Evolutionary conservation across 2,329 filamentous ascomycete species (phyloP).

Genomic region (Rhexocercosporidium sp.): DNA sequence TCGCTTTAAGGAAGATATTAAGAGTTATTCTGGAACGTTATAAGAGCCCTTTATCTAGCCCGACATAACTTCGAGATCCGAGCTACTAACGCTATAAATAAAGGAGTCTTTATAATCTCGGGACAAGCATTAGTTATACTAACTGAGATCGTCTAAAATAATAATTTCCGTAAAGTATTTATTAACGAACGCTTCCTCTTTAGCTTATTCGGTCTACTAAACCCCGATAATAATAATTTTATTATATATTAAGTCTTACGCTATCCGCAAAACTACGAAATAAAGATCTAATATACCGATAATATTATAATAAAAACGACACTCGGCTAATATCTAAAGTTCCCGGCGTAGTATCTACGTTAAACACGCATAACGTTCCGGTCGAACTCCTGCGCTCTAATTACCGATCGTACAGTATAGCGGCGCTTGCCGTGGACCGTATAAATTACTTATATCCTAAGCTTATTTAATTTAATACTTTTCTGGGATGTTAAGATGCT

Average conservation of each 20-base stretch:
- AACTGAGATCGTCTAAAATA: background rate
- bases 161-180: background rate
- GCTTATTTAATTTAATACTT: background rate
- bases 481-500: background rate
- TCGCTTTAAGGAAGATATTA: constrained; percentile 1
- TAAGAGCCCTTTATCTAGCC: background rate
- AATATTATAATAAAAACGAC: background rate
- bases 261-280: background rate
- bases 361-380: background rate
- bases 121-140: background rate
- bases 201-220: background rate
- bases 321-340: background rate
- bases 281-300: background rate
- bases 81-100: background rate
- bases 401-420: background rate
- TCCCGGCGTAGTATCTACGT: background rate
- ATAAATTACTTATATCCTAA: background rate
- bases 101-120: background rate
- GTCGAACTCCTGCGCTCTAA: background rate
- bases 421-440: background rate
- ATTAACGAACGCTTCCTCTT: background rate
- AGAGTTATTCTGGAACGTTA: background rate
- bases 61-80: background rate
- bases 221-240: background rate
- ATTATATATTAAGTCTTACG: background rate